phyloP scores from a whole-genome alignment of 2,329 filamentous ascomycete species.

The Coniella lustricola region DNA sequence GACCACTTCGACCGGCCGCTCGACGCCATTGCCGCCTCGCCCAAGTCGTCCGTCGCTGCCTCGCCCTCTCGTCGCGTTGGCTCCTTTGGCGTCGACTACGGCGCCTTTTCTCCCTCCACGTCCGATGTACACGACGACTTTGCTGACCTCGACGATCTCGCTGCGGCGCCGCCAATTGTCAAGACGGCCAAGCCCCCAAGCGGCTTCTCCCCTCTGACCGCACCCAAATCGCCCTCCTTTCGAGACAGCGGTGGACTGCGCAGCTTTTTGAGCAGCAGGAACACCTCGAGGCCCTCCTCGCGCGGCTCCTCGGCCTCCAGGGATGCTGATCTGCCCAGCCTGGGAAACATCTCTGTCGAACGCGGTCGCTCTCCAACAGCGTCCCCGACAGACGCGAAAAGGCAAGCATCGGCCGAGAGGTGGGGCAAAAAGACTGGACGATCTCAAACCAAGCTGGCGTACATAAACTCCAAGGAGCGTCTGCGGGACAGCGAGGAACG shows the following conservation, averaged over 20 bases:
- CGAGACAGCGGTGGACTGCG: slow-evolving; percentile 45
- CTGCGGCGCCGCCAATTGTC: slow-evolving; percentile 63
- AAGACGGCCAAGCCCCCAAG: slow-evolving; percentile 77
- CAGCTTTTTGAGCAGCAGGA: slow-evolving; percentile 47
- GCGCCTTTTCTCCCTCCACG: slow-evolving; percentile 50
- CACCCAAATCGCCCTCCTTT: slow-evolving; percentile 44
- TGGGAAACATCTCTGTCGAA: slow-evolving; percentile 59
- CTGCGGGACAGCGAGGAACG: slow-evolving; percentile 59
- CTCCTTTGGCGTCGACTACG: slow-evolving; percentile 68
- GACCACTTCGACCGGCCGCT: slow-evolving; percentile 60
- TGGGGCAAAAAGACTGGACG: slow-evolving; percentile 53
- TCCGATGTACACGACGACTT: slow-evolving; percentile 39
- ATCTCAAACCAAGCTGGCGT: slow-evolving; percentile 55
- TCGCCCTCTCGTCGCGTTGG: slow-evolving; percentile 35
- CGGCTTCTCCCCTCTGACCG: slow-evolving; percentile 65
- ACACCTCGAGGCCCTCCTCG: slow-evolving; percentile 51
- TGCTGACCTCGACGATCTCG: slow-evolving; percentile 50
- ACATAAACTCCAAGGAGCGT: slow-evolving; percentile 66
- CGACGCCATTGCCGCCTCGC: slow-evolving; percentile 27
- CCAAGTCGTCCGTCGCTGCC: background rate
- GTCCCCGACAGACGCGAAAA: slow-evolving; percentile 41
- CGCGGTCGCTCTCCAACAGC: slow-evolving; percentile 35
- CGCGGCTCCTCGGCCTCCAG: slow-evolving; percentile 39
- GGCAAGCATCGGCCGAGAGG: slow-evolving; percentile 51
- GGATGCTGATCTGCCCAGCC: slow-evolving; percentile 53